A percentile compares a stretch with the other conserved stretches of the same genome.
These are phyloP conservation scores for Metarhizium robertsii DNA, from an alignment of 2,329 filamentous ascomycete species.

Conservation along the genomic window DNA sequence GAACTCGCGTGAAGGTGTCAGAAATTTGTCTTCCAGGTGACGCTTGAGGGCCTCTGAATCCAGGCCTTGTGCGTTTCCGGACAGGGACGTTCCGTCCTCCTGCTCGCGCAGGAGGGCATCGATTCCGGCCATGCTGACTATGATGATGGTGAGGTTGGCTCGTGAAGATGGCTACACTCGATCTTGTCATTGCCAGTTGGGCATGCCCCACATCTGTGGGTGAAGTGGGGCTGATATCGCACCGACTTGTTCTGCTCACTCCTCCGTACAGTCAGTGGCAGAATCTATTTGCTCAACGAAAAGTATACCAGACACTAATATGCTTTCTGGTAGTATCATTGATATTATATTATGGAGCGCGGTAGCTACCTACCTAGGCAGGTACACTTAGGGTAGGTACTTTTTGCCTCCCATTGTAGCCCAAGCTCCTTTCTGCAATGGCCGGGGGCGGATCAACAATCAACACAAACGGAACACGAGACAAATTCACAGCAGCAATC, in stretches of 20 bases:
- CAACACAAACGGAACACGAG: no score
- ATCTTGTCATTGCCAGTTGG: slow-evolving; percentile 2
- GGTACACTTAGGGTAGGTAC: no score
- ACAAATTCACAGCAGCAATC: no score
- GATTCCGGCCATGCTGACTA: slow-evolving; percentile 22
- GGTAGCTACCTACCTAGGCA: no score
- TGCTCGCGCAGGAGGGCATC: slow-evolving; percentile 24
- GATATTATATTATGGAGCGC: no score
- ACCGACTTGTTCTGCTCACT: neutral
- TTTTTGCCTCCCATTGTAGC: no score
- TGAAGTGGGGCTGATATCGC: slow-evolving; percentile 10
- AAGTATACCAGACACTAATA: no score
- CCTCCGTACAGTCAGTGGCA: no score
- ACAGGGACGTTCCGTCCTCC: slow-evolving; percentile 10
- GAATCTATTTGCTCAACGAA: no score
- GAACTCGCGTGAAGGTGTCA: slow-evolving; percentile 73
- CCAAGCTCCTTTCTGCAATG: no score
- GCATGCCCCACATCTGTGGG: neutral
- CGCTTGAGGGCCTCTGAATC: slow-evolving; percentile 56
- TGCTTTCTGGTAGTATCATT: no score
- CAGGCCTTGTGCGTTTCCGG: slow-evolving; percentile 16
- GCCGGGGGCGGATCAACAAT: no score
- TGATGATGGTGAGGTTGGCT: neutral
- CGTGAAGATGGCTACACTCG: neutral
- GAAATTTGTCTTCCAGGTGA: slow-evolving; percentile 65